phyloP scores from a whole-genome alignment of 495 filamentous ascomycete species.

The Aspergillus ostianus region DNA sequence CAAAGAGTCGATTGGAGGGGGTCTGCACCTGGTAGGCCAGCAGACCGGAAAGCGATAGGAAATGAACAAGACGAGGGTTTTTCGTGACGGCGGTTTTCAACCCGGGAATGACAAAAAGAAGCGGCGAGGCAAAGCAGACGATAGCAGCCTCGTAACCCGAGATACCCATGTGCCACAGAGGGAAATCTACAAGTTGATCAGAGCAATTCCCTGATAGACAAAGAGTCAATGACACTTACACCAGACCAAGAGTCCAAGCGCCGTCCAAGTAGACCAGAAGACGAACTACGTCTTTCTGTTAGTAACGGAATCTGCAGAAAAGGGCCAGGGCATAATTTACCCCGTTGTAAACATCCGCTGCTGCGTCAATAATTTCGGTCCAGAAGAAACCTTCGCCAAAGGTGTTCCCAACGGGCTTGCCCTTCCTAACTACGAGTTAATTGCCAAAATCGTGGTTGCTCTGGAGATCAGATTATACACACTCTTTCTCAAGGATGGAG shows the following conservation, averaged over 20 bases:
- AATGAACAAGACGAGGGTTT: constrained; percentile 67
- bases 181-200: constrained; percentile 66
- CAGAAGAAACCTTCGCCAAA: constrained; percentile 73
- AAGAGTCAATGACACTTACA: constrained; percentile 58
- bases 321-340: constrained; percentile 46
- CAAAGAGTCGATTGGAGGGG: constrained; percentile 76
- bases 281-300: constrained; percentile 63
- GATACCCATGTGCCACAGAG: constrained; percentile 99
- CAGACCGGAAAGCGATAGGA: constrained; percentile 76
- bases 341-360: constrained; percentile 89
- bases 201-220: constrained; percentile 10
- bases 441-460: constrained; percentile 13
- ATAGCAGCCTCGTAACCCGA: constrained; percentile 93
- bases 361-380: constrained; percentile 72
- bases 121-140: constrained; percentile 77
- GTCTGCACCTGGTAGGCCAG: constrained; percentile 71
- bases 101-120: constrained; percentile 71
- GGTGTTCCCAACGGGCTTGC: constrained; percentile 66
- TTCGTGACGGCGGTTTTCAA: constrained; percentile 65
- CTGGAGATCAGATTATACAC: constrained; percentile 39
- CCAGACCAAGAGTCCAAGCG: constrained; percentile 86
- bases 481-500: constrained; percentile 86
- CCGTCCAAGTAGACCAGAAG: constrained; percentile 93
- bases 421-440: constrained; percentile 64
- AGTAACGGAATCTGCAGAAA: constrained; percentile 8